Base-by-base conservation (phyloP, 169 alveolate genomes). In the Cryptosporidium ryanae region DNA sequence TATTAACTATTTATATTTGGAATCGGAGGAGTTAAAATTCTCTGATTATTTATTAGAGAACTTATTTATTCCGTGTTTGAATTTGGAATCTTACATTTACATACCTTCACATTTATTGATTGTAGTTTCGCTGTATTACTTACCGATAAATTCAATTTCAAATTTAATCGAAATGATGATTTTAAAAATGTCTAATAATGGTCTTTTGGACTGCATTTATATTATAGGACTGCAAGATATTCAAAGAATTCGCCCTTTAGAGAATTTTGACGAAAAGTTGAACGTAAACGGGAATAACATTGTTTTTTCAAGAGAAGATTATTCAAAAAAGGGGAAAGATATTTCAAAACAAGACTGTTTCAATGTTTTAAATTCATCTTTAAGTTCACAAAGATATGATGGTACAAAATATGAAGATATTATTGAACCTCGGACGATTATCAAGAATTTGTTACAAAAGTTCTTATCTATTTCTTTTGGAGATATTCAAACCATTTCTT, bases 401-500 rank as follows among this genome's bases (percentile, higher is more conserved):
- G 46, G 46, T 0, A 38, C 46, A 38, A 38, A 38, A 38, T 38
- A 4, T 38, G 46, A 38, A 38, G 46, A 38, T 38, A 38, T 6
- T 38, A 10, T 10, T 38, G 46, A 10, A 12, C 12, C 27, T 0
- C 2, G 12, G 3, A 12, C 5, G 13, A 12, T n/a, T n/a, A 12
- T 12, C 15, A n/a, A 68, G 13, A 27, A 25, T 21, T 32, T 76
- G 15, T 8, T 76, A 55, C 63, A 44, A n/a, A 76, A 54, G 6
- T 76, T 57, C 21, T 44, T 76, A 76, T 34, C 55, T 43, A 12
- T 76, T 27, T 43, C 76, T 15, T 55, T 55, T 59, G 87, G 87
- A 31, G 87, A 76, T 59, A 76, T 76, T 31, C 87, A 76, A 44
- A 76, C 87, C 1, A 65, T 76, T 15, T 29, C 87, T 13, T 44